Conservation (phyloP, 73 alveolate genomes). For the Blepharisma japonicum region DNA sequence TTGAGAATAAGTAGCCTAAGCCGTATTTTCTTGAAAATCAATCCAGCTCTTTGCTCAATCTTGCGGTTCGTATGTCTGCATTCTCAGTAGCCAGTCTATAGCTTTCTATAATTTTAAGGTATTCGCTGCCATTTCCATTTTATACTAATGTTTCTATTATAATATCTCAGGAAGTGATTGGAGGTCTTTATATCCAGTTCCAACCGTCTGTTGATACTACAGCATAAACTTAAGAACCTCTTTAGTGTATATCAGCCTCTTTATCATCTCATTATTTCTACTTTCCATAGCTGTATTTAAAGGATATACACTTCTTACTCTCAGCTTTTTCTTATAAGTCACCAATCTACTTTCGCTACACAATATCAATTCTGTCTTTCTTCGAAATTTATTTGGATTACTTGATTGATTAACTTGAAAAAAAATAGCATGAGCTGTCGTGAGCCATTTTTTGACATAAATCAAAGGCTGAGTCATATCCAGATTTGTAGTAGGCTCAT, state of each 20-base stretch:
- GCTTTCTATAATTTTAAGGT: too few species aligned
- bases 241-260: constrained; percentile 55
- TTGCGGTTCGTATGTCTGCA: constrained; percentile 32
- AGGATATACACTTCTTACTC: constrained; percentile 38
- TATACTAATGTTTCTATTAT: too few species aligned
- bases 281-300: constrained; percentile 55
- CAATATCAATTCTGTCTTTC: constrained; percentile 93
- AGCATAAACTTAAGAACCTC: constrained; percentile 41
- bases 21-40: constrained; percentile 56
- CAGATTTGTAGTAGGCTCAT: background rate
- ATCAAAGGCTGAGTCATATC: constrained; percentile 30
- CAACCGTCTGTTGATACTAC: constrained; percentile 12
- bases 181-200: background rate
- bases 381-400: constrained; percentile 93
- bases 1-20: constrained; percentile 43
- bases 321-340: constrained; percentile 66
- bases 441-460: constrained; percentile 94
- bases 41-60: constrained; percentile 37
- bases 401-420: constrained; percentile 92
- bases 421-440: constrained; percentile 93
- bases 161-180: background rate
- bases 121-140: too few species aligned
- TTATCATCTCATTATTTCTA: constrained; percentile 48
- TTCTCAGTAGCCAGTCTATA: background rate
- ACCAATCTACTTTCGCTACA: constrained; percentile 85